Base-by-base conservation (phyloP, 306 rosid species). In the Glycine soja region DNA sequence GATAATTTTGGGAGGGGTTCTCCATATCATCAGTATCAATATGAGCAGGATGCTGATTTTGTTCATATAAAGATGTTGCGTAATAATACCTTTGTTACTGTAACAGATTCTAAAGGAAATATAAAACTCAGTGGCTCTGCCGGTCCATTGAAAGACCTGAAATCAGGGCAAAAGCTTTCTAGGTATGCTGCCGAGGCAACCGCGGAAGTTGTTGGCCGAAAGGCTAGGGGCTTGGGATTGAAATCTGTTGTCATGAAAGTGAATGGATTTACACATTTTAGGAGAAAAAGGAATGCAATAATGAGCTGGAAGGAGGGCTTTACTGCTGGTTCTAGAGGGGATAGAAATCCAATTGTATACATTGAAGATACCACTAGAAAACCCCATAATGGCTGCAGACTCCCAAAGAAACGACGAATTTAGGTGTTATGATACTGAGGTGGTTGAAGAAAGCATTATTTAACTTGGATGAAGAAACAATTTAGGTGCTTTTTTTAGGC, bases 171-270 rank as follows among this genome's bases (percentile, higher is more conserved):
- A 56, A 93, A 87, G 78, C 77, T 76, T 66, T 86, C 94, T 7
- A 85, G 88, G 72, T 94, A 88, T 75, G 89, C 95, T 80, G 91
- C 92, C 45, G 94, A 94, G 73, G 94, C 97, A 64, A 88, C 88
- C 8, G 87, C 97, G 7, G 94, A 94, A 84, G 89, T 90, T 56
- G 94, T 90, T 16, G 97, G 98, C 57, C 83, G 98, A 48, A 88
- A 85, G 86, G 73, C 90, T 3, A 85, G 90, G 84, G 82, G 56
- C 50, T 65, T 89, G 78, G 98, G 95, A 54, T 73, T 94, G 82
- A 90, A 86, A 78, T 89, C 97, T 58, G 92, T 90, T 80, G 93
- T 92, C 48, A 83, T 94, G 91, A 90, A 87, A 82, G 97, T 94
- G 77, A 94, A 90, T 2, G 97, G 95, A 52, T 90, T 85, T 74